Percentiles rank a stretch among this genome's conserved stretches.
phyloP scores from a whole-genome alignment of 2,329 filamentous ascomycete genomes.

The Aspergillus sojae region DNA sequence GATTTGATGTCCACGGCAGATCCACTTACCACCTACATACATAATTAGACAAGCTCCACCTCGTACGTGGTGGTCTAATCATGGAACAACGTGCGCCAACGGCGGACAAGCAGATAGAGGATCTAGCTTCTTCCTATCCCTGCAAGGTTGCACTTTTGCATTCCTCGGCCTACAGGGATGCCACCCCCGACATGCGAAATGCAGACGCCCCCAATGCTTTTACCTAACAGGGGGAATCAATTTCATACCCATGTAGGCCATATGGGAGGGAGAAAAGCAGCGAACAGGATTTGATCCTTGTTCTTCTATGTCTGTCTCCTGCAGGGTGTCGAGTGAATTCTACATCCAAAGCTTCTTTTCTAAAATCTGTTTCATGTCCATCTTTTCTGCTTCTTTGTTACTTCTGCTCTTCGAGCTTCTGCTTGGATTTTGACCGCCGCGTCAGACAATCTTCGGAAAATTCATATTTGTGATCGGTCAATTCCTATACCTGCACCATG shows the following conservation, averaged over 20 bases:
- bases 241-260: not conserved
- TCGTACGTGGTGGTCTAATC: not conserved
- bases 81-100: not conserved
- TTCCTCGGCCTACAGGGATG: not conserved
- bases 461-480: not conserved
- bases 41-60: not conserved
- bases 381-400: not conserved
- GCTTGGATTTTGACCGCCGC: not conserved
- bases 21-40: not conserved
- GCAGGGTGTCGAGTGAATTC: not conserved
- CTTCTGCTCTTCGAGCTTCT: not conserved
- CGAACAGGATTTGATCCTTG: not conserved
- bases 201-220: not conserved
- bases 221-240: not conserved
- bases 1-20: not conserved
- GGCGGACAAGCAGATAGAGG: not conserved
- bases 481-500: not conserved
- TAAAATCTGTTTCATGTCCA: not conserved
- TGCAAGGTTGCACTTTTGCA: not conserved
- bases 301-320: not conserved
- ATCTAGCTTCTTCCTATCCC: not conserved
- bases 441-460: not conserved
- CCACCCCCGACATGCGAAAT: not conserved
- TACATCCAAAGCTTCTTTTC: not conserved
- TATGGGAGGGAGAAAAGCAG: not conserved